A percentile compares a stretch with the other conserved stretches of the same genome.
phyloP scores from a whole-genome alignment of 768 basidiomycete genomes.

The Lactifluus volemus region DNA sequence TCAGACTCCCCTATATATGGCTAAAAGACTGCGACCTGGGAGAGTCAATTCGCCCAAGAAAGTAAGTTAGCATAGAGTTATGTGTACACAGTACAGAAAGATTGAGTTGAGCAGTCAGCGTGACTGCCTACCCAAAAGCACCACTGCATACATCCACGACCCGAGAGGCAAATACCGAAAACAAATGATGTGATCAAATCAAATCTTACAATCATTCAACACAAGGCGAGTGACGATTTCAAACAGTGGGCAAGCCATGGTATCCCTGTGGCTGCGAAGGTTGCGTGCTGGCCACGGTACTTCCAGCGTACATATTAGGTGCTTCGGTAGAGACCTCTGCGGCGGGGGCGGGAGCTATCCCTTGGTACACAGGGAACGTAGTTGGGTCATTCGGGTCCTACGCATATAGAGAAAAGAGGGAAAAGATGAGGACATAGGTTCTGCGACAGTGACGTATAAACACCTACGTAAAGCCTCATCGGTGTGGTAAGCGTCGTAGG shows the following conservation, averaged over 20 bases:
- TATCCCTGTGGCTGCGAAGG: neutral
- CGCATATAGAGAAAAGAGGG: too few species aligned
- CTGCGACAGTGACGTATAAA: neutral
- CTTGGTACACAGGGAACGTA: constrained; percentile 1
- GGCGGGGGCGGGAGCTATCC: neutral
- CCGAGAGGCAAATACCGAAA: neutral
- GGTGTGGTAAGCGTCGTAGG: neutral
- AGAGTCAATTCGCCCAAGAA: too few species aligned
- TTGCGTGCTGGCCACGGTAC: neutral
- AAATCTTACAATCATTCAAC: neutral
- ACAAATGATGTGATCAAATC: neutral
- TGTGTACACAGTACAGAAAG: too few species aligned
- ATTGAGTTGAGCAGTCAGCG: too few species aligned
- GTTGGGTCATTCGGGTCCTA: constrained; percentile 7
- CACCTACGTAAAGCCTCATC: constrained; percentile 8
- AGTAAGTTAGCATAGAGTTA: too few species aligned
- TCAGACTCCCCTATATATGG: too few species aligned
- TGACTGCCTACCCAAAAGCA: too few species aligned
- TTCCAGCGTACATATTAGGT: neutral
- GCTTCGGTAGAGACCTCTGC: neutral
- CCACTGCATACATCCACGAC: neutral
- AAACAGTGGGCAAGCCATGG: neutral
- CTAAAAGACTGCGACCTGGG: too few species aligned
- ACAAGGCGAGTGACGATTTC: neutral
- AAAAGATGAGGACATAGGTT: too few species aligned